phyloP scores from a whole-genome alignment of 768 basidiomycete genomes.

The Artomyces pyxidatus region DNA sequence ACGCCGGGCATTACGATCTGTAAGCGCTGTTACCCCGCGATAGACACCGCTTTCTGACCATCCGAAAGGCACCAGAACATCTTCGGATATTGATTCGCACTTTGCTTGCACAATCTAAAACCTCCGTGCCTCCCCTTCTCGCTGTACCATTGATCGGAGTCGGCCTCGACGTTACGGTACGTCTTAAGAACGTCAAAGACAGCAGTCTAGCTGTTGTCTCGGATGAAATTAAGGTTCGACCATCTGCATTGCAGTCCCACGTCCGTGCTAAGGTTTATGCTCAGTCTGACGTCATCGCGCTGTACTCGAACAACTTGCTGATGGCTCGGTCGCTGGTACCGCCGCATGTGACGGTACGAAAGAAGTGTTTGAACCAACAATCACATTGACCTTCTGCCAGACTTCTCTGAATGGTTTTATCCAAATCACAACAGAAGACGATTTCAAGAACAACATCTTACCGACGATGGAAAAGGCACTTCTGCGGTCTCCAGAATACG shows the following conservation, averaged over 20 bases:
- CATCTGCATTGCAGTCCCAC: not conserved
- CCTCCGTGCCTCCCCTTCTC: slow-evolving; percentile 33
- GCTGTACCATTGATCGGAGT: slow-evolving; percentile 54
- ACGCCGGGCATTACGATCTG: slow-evolving; percentile 62
- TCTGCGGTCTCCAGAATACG: slow-evolving; percentile 73
- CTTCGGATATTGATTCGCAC: slow-evolving; percentile 45
- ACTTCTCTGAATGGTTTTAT: slow-evolving; percentile 64
- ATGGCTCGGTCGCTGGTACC: slow-evolving; percentile 61
- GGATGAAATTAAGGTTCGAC: slow-evolving; percentile 37
- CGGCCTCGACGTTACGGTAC: slow-evolving; percentile 60
- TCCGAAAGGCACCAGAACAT: slow-evolving; percentile 29
- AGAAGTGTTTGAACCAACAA: not conserved
- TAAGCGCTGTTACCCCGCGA: slow-evolving; percentile 22
- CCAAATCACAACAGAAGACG: slow-evolving; percentile 38
- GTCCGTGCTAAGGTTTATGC: slow-evolving; percentile 1
- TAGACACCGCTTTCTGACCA: not conserved
- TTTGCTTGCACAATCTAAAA: slow-evolving; percentile 43
- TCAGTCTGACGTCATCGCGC: slow-evolving; percentile 48
- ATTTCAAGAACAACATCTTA: slow-evolving; percentile 47
- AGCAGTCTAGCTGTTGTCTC: slow-evolving; percentile 35
- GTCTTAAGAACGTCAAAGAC: slow-evolving; percentile 50
- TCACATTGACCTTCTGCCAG: slow-evolving; percentile 9
- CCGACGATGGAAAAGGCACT: slow-evolving; percentile 76
- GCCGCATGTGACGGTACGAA: slow-evolving; percentile 46
- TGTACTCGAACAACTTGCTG: slow-evolving; percentile 55